Percentiles rank a stretch among this genome's conserved stretches.
Conservation (phyloP, 2,329 filamentous ascomycete genomes). For the Rhinocladiella similis region DNA sequence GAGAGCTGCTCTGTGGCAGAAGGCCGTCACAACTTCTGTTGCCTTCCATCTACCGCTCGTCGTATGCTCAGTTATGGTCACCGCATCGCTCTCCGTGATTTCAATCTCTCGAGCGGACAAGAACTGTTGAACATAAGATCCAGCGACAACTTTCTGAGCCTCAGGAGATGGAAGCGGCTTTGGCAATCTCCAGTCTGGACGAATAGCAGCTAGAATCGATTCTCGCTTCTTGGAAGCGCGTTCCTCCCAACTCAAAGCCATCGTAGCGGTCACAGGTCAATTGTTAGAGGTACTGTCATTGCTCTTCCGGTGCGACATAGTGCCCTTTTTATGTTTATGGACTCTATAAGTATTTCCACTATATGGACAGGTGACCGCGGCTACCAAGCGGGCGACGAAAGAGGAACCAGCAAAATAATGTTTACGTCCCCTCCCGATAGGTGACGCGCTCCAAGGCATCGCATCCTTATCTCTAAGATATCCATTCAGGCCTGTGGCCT, state of each 20-base stretch:
- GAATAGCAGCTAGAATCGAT: constrained; percentile 54
- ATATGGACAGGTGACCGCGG: no score
- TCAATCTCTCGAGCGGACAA: constrained; percentile 54
- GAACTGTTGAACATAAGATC: constrained; percentile 55
- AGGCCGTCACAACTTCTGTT: constrained; percentile 33
- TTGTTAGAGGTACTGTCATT: no score
- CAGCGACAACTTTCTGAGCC: constrained; percentile 56
- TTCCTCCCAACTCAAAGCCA: constrained; percentile 46
- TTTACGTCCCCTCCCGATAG: no score
- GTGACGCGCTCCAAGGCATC: no score
- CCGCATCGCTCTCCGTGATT: constrained; percentile 60
- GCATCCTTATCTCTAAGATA: neutral
- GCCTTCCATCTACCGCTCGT: constrained; percentile 7
- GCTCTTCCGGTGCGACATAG: no score
- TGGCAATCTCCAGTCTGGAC: constrained; percentile 54
- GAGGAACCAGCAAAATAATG: no score
- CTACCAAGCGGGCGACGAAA: no score
- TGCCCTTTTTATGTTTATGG: no score
- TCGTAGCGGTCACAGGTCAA: neutral
- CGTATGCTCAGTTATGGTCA: constrained; percentile 26
- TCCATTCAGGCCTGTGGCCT: neutral
- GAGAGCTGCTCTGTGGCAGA: constrained; percentile 41
- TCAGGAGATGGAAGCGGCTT: constrained; percentile 46
- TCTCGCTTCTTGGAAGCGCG: constrained; percentile 54
- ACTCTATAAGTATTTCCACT: no score